A percentile compares a stretch with the other conserved stretches of the same genome.
Evolutionary conservation across 2,329 filamentous ascomycete genomes (phyloP).

Genomic region (Phaeosphaeriaceae sp.): DNA sequence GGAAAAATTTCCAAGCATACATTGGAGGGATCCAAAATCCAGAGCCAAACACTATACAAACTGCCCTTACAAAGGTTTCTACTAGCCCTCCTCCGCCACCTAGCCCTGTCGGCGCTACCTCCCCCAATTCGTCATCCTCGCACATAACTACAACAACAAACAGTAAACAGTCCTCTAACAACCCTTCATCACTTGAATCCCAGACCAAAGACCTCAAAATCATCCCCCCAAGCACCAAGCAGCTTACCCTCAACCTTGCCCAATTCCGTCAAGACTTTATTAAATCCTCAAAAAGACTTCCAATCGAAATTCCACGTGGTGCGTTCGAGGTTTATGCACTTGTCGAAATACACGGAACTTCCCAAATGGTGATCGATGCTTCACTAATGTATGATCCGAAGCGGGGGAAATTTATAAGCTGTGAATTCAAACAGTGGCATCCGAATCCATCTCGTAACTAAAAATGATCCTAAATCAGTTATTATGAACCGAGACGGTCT

Average conservation of each 20-base stretch:
- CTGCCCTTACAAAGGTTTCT: slow-evolving; percentile 15
- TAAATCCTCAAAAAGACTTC: slow-evolving; percentile 16
- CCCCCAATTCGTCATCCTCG: slow-evolving; percentile 7
- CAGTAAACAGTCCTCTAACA: slow-evolving; percentile 17
- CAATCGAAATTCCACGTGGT: too few relatives aligned
- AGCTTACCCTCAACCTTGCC: slow-evolving; percentile 34
- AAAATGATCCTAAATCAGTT: too few relatives aligned
- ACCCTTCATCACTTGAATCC: slow-evolving; percentile 15
- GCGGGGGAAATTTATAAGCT: too few relatives aligned
- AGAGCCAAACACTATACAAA: slow-evolving; percentile 17
- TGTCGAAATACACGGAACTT: too few relatives aligned
- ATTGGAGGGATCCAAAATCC: slow-evolving; percentile 31
- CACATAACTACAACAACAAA: slow-evolving; percentile 13
- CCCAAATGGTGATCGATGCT: too few relatives aligned
- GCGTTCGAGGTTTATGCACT: too few relatives aligned
- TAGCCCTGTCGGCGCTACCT: not conserved
- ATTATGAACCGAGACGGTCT: too few relatives aligned
- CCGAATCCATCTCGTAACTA: too few relatives aligned
- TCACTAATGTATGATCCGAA: too few relatives aligned
- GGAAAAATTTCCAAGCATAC: slow-evolving; percentile 31
- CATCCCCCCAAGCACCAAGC: slow-evolving; percentile 33
- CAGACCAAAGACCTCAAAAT: slow-evolving; percentile 26
- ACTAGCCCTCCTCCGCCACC: slow-evolving; percentile 13
- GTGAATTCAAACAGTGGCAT: too few relatives aligned
- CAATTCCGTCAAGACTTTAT: slow-evolving; percentile 32